phyloP scores from a whole-genome alignment of 208 protist species.

The Leishmania gerbilli region DNA sequence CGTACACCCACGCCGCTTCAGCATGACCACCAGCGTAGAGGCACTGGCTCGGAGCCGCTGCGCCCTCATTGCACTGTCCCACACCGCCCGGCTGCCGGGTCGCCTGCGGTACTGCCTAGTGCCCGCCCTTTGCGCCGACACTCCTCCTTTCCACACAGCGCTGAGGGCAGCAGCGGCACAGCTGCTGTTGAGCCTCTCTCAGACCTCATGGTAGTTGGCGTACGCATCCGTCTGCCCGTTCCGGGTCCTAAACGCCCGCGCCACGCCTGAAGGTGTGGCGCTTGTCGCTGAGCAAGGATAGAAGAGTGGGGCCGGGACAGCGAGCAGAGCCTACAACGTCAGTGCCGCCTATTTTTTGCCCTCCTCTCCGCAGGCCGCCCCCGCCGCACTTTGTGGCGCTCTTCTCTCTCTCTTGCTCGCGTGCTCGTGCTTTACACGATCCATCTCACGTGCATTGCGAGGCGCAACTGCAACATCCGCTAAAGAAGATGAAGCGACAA shows the following conservation, averaged over 20 bases:
- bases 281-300: not conserved
- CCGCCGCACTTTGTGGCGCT: not conserved
- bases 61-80: not conserved
- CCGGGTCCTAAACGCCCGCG: not conserved
- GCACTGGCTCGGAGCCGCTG: not conserved
- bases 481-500: not conserved
- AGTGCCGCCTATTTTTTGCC: not conserved
- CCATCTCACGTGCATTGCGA: not conserved
- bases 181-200: not conserved
- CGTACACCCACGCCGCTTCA: not conserved
- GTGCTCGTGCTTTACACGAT: not conserved
- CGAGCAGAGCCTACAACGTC: not conserved
- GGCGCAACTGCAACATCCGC: not conserved
- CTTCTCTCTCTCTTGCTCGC: constrained; percentile 13
- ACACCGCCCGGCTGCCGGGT: not conserved
- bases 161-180: not conserved
- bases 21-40: not conserved
- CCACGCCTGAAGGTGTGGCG: not conserved
- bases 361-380: not conserved
- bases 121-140: not conserved
- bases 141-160: not conserved
- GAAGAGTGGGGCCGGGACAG: not conserved
- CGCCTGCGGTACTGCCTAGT: not conserved
- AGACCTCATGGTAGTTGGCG: constrained; percentile 23
- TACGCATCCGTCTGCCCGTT: constrained; percentile 23